Evolutionary conservation across 163 green algal species (phyloP), one percentile per base, ranked within the genome.

Genomic region (Chloroidium sp.): DNA sequence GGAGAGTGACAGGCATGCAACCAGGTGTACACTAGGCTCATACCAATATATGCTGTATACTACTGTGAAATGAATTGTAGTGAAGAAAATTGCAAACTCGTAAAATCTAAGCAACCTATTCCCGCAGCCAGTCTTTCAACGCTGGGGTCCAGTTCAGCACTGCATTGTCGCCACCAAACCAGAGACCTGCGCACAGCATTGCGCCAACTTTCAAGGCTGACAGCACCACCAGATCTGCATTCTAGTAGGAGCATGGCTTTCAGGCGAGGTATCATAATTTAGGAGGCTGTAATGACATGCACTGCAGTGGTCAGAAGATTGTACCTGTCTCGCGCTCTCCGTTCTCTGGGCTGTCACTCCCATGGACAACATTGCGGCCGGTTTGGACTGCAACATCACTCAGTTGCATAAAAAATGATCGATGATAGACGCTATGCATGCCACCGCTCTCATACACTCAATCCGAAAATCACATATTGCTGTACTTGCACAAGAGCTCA

Each of bases 321-420:
- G 75, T 75, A 90, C 86, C 85, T 74, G 88, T 85, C 80, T 92
- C 88, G n/a, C 87, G 83, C 79, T 89, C 84, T 8, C 87, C 88
- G 76, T 91, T 91, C 79, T 91, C 88, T 1, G 78, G 76, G 61
- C 76, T 86, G 90, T 99, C 96, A 69, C 88, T 95, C 82, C 96
- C 96, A 86, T 99, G 96, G 80, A 99, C 96, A 4, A 98, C 87
- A 86, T 99, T 99, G 79, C 96, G 90, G 36, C 93, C 92, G 1
- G 95, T 86, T 76, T 85, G 78, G 2, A 95, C 80, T 12, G 81
- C 89, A 72, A 36, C 36, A 36, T 36, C 36, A 36, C 36, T 36
- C 36, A 36, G 36, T 36, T 36, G 36, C 36, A 36, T 36, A 36
- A 36, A 36, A 36, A 36, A 36, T 36, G 36, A 36, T 36, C 36